Percentiles rank a stretch among this genome's conserved stretches.
These are phyloP conservation scores for Aspergillus cejpii DNA, from an alignment of 2,329 filamentous ascomycete species.

Conservation along the genomic window DNA sequence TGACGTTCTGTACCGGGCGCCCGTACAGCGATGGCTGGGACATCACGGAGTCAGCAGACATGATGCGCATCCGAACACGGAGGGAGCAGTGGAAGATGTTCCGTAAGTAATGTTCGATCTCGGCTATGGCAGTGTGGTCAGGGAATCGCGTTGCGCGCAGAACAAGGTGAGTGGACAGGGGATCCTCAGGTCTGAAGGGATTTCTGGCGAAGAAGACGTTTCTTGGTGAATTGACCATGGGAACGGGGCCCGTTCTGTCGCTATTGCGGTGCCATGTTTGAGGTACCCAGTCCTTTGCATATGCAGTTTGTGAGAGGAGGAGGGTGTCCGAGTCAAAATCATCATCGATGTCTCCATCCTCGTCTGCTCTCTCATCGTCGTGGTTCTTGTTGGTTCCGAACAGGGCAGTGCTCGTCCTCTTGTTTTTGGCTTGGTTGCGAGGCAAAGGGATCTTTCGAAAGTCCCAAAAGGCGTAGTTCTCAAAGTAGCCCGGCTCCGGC, in stretches of 20 bases:
- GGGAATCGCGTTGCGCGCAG: conserved; percentile 43
- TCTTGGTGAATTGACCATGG: conserved; percentile 42
- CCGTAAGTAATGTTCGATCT: conserved; percentile 43
- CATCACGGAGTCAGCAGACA: conserved; percentile 12
- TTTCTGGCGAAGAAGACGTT: conserved; percentile 44
- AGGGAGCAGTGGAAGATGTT: conserved; percentile 46
- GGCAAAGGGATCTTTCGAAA: conserved; percentile 41
- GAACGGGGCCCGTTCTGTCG: conserved; percentile 33
- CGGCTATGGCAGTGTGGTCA: conserved; percentile 43
- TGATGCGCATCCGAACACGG: conserved; percentile 43
- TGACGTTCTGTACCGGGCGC: background rate
- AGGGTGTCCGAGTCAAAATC: conserved; percentile 12
- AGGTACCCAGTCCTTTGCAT: conserved; percentile 36
- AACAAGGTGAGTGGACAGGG: conserved; percentile 39
- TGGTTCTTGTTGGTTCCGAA: conserved; percentile 10
- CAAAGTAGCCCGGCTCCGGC: conserved; percentile 43
- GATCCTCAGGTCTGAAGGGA: conserved; percentile 8
- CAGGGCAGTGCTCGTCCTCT: conserved; percentile 20
- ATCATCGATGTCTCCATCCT: conserved; percentile 8
- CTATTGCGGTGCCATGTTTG: conserved; percentile 43
- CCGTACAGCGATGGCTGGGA: background rate
- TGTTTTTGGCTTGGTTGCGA: conserved; percentile 4
- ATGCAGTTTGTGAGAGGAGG: conserved; percentile 30
- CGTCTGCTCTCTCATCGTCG: conserved; percentile 19
- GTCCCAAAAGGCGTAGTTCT: conserved; percentile 48